Evolutionary conservation across 345 rosid genomes (phyloP), one percentile per base, ranked within the genome.

Genomic region (Sisymbrium altissimum): DNA sequence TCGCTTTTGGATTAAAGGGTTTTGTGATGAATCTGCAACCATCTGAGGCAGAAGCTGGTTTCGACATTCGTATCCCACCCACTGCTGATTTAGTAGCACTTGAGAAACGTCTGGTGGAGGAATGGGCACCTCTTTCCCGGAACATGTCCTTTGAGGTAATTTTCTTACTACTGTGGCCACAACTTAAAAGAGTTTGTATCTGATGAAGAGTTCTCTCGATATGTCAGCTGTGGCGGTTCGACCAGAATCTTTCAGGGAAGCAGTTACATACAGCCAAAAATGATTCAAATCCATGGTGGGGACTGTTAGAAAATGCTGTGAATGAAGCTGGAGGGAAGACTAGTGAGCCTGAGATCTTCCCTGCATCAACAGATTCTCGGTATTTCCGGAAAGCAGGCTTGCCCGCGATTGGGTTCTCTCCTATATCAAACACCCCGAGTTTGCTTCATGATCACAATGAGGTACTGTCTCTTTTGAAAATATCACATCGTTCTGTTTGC

Each of bases 361-460:
- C 92, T 21, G 96, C 90, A 0, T 44, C 98, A 45, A 93, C 97
- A 5, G 96, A 90, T 77, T 74, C 88, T 76, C 89, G 85, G 50
- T 87, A 81, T 78, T 89, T 93, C 60, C 81, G 92, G n/a, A 25
- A 29, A 17, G 72, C 9, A 18, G 96, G 96, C 48, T 46, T 93
- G 50, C 96, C 88, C 25, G 92, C 96, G 0, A 82, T 93, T 75
- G 93, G 97, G 27, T 90, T 92, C 79, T 90, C 97, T 45, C 97
- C 95, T 0, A 90, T 93, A 85, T 88, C 85, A 41, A 87, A 93
- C 76, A 93, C 98, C 15, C 97, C 97, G 50, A 27, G 83, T 59
- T 88, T 93, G 71, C 87, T 87, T 68, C 98, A 93, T 56, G 96
- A 83, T 71, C 97, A 93, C 48, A 88, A 91, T 50, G 96, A 93